Evolutionary conservation across 2,329 filamentous ascomycete species (phyloP).

Genomic region (Aspergillus sp.): DNA sequence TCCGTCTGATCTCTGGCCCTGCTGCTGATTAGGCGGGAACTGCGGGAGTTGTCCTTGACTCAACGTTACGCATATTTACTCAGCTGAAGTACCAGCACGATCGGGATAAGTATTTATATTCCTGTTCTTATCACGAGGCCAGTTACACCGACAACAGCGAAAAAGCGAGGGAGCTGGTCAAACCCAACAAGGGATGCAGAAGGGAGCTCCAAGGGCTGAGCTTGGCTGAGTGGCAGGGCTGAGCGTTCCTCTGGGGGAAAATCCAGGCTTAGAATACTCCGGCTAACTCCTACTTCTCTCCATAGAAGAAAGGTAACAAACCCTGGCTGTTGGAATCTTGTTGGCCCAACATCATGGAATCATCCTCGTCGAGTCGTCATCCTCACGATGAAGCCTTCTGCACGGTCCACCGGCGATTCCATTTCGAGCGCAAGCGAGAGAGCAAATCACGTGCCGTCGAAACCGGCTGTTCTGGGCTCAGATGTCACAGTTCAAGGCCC

Average conservation of each 20-base stretch:
- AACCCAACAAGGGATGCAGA: not conserved
- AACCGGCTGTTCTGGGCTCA: constrained; percentile 7
- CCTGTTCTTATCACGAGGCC: not conserved
- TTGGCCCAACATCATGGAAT: not conserved
- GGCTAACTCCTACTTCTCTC: not conserved
- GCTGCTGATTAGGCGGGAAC: not conserved
- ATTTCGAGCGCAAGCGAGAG: constrained; percentile 7
- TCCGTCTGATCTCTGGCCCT: not conserved
- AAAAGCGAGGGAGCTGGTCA: not conserved
- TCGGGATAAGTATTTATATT: not conserved
- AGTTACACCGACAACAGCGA: not conserved
- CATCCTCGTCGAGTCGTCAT: not conserved
- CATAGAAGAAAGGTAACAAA: not conserved
- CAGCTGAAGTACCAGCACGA: not conserved
- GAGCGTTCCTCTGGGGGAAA: not conserved
- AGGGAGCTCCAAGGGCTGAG: not conserved
- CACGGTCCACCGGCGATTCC: constrained; percentile 12
- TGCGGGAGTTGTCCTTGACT: not conserved
- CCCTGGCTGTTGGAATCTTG: not conserved
- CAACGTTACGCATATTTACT: not conserved
- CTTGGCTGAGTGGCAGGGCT: not conserved
- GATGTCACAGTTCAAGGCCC: not conserved
- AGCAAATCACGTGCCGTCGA: constrained; percentile 1
- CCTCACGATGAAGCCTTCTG: constrained; percentile 6
- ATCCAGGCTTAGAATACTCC: not conserved